Conservation (phyloP, 164 flowering plant genomes). For the Aristolochia fimbriata region DNA sequence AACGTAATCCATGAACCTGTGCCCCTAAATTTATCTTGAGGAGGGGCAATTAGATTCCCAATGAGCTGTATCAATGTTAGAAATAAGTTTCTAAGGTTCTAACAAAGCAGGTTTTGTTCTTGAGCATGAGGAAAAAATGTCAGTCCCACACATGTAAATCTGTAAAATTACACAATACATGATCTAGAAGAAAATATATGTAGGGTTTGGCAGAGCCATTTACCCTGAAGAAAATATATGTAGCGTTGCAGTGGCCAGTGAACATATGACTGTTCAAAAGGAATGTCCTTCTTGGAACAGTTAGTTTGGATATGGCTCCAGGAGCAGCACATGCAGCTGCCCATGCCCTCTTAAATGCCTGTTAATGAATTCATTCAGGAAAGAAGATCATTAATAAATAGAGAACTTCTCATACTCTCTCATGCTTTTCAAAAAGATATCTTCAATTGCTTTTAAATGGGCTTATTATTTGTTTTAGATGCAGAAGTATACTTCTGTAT, state of each 20-base stretch:
- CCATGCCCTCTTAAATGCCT: slow-evolving; percentile 5
- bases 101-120: too few species aligned
- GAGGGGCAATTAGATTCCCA: background rate
- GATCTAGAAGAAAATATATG: background rate
- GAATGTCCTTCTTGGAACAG: background rate
- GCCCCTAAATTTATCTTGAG: background rate
- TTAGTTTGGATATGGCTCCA: background rate
- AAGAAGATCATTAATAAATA: background rate
- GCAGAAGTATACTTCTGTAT: background rate
- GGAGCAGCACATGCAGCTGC: slow-evolving; percentile 1
- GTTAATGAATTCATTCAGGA: background rate
- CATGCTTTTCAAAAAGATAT: too few species aligned
- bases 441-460: too few species aligned
- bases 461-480: background rate
- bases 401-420: too few species aligned
- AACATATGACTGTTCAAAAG: background rate
- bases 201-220: background rate
- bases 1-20: background rate
- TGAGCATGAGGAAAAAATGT: too few species aligned
- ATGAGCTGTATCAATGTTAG: background rate
- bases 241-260: background rate
- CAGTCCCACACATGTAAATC: too few species aligned
- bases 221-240: background rate
- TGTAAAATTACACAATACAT: background rate
- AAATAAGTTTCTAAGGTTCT: background rate